These are phyloP conservation scores for Teratosphaeria gauchensis DNA, from an alignment of 2,329 filamentous ascomycete genomes.

Conservation along the genomic window DNA sequence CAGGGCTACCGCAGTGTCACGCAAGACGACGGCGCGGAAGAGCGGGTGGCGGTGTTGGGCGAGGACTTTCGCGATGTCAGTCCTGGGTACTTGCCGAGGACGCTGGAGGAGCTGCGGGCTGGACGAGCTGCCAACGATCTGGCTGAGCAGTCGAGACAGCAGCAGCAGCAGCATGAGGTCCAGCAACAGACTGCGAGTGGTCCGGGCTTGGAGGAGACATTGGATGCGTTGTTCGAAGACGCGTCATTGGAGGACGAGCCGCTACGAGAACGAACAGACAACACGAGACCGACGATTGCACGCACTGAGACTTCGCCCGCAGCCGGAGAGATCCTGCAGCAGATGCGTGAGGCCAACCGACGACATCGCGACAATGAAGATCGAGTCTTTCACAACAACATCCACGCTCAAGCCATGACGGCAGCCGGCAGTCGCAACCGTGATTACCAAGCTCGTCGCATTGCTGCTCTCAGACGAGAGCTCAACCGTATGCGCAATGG, in stretches of 20 bases:
- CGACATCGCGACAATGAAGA: neutral
- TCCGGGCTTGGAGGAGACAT: constrained; percentile 24
- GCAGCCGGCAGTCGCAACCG: constrained; percentile 20
- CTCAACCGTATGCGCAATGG: constrained; percentile 28
- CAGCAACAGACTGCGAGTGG: constrained; percentile 7
- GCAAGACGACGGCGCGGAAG: constrained; percentile 34
- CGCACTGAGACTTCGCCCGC: neutral
- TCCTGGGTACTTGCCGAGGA: constrained; percentile 38
- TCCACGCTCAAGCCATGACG: constrained; percentile 20
- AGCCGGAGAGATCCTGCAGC: neutral
- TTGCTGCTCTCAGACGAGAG: constrained; percentile 28
- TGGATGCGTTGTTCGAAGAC: constrained; percentile 25
- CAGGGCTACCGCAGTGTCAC: constrained; percentile 34
- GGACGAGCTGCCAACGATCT: constrained; percentile 21
- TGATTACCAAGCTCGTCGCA: constrained; percentile 26
- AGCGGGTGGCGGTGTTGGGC: constrained; percentile 37
- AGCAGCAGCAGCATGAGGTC: constrained; percentile 5
- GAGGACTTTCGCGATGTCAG: constrained; percentile 38
- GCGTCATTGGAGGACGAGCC: constrained; percentile 18
- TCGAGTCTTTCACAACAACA: constrained; percentile 4
- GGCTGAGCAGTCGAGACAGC: constrained; percentile 13
- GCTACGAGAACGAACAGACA: neutral
- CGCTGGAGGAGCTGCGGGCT: constrained; percentile 35
- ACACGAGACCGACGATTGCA: neutral
- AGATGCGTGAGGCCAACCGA: neutral